A percentile compares a stretch with the other conserved stretches of the same genome.
These are phyloP conservation scores for Ceratocystiopsis brevicomis DNA, from an alignment of 2,329 filamentous ascomycete genomes.

Conservation along the genomic window DNA sequence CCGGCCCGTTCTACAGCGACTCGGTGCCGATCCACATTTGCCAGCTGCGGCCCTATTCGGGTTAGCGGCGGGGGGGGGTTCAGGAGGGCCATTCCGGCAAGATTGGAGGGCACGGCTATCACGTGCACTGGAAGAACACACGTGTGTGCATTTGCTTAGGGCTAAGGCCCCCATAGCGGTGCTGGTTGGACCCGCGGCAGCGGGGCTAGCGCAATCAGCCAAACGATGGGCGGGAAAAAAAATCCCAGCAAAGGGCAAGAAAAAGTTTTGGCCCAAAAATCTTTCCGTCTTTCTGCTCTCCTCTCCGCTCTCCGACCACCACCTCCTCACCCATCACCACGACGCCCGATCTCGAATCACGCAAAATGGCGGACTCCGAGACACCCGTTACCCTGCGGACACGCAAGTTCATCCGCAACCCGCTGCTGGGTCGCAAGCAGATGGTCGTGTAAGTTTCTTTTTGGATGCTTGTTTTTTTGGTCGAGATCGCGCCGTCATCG, in stretches of 20 bases:
- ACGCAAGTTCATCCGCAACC: constrained; percentile 99
- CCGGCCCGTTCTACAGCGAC: constrained; percentile 46
- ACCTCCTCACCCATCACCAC: not conserved
- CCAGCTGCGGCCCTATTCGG: constrained; percentile 1
- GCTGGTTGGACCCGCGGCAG: too few species aligned
- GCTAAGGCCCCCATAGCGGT: constrained; percentile 2
- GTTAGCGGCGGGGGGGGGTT: too few species aligned
- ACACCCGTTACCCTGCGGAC: constrained; percentile 72
- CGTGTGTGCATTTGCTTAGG: not conserved
- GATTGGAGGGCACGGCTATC: not conserved
- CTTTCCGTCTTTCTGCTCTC: not conserved
- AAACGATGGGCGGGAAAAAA: constrained; percentile 1
- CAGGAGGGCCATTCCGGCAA: too few species aligned
- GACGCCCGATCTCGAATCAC: constrained; percentile 6
- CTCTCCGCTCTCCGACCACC: not conserved
- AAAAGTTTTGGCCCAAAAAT: constrained; percentile 1
- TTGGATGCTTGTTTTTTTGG: constrained; percentile 7
- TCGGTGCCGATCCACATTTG: constrained; percentile 40
- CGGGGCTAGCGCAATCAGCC: not conserved
- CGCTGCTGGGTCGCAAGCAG: constrained; percentile 95
- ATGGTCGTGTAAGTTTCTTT: constrained; percentile 85
- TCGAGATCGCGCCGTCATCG: too few species aligned
- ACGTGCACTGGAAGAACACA: not conserved
- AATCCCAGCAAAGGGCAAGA: not conserved
- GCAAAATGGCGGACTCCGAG: constrained; percentile 73